Evolutionary conservation across 352 stramenopile species (phyloP).

Genomic region (Phytophthora multivora): DNA sequence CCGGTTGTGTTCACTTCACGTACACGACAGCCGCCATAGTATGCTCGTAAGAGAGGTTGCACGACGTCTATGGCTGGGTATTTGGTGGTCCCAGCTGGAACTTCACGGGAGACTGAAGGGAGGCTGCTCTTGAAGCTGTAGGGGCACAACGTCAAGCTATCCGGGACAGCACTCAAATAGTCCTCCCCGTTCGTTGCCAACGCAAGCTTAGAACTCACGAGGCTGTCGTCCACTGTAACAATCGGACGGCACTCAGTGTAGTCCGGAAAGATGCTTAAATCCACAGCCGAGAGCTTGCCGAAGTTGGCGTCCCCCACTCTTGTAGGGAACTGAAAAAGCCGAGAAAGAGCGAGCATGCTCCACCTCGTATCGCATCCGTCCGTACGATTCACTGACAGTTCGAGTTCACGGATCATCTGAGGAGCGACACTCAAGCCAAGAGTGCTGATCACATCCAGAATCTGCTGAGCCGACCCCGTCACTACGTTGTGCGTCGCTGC

Average conservation of each 20-base stretch:
- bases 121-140: conserved; percentile 30
- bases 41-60: conserved; percentile 20
- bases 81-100: conserved; percentile 2
- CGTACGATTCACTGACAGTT: conserved; percentile 1
- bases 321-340: conserved; percentile 19
- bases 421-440: conserved; percentile 12
- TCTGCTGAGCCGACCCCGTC: conserved; percentile 9
- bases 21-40: conserved; percentile 28
- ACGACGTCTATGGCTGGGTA: conserved; percentile 6
- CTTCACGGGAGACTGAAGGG: background rate
- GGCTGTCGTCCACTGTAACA: conserved; percentile 5
- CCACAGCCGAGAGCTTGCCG: conserved; percentile 21
- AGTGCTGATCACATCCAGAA: conserved; percentile 9
- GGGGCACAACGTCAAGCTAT: conserved; percentile 27
- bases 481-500: conserved; percentile 10
- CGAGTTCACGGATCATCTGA: conserved; percentile 18
- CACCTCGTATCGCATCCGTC: conserved; percentile 13
- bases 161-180: conserved; percentile 17
- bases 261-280: conserved; percentile 22
- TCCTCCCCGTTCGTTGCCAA: conserved; percentile 15
- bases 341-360: conserved; percentile 11
- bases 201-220: conserved; percentile 20
- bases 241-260: conserved; percentile 27
- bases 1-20: conserved; percentile 22
- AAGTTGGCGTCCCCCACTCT: conserved; percentile 2